phyloP scores from a whole-genome alignment of 352 stramenopile genomes.

The Phytophthora megakarya region DNA sequence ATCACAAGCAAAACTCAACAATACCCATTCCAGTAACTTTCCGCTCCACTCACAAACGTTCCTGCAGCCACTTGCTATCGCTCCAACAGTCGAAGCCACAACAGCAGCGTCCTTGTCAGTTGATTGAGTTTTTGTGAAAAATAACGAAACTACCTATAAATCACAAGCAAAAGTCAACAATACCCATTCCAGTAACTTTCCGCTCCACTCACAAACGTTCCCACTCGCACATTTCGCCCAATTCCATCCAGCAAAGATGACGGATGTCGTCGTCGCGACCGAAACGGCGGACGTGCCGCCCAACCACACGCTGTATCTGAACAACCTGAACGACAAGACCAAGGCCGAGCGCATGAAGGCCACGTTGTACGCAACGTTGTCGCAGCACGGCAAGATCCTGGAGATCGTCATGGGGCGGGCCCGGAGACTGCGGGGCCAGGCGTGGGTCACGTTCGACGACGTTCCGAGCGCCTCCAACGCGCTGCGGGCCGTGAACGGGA shows the following conservation, averaged over 20 bases:
- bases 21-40: too few relatives aligned
- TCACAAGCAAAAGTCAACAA: too few relatives aligned
- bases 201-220: too few relatives aligned
- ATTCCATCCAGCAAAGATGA: conserved; percentile 20
- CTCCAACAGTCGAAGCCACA: too few relatives aligned
- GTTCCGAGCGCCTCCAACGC: conserved; percentile 88
- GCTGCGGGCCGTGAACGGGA: conserved; percentile 86
- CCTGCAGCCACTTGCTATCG: too few relatives aligned
- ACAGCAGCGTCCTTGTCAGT: too few relatives aligned
- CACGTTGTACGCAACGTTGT: conserved; percentile 90
- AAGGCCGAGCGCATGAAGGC: conserved; percentile 92
- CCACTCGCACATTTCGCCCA: too few relatives aligned
- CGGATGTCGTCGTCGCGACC: conserved; percentile 6
- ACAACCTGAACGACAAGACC: conserved; percentile 96
- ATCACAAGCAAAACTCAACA: too few relatives aligned
- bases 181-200: too few relatives aligned
- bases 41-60: too few relatives aligned
- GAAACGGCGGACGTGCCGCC: conserved; percentile 68
- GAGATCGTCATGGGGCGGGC: conserved; percentile 89
- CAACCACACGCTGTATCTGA: conserved; percentile 94
- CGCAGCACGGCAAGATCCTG: conserved; percentile 92
- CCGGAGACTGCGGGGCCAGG: conserved; percentile 86
- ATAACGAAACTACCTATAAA: too few relatives aligned
- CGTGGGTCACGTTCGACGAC: conserved; percentile 94
- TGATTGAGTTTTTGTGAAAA: too few relatives aligned